Evolutionary conservation across 2,329 filamentous ascomycete genomes (phyloP).

Genomic region (Fusarium tuaranense): DNA sequence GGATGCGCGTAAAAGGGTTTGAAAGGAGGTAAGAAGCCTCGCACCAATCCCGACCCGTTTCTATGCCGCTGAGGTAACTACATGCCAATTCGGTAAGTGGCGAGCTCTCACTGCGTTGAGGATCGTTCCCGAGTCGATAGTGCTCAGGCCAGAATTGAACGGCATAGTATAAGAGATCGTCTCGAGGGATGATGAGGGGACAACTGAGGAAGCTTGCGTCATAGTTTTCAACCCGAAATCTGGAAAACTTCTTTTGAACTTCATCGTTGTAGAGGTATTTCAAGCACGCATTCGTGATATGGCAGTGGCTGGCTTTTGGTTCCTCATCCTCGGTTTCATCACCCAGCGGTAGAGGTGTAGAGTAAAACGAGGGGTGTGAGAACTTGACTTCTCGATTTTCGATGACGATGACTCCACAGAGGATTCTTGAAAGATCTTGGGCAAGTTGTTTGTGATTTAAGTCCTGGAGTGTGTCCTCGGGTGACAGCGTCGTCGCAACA

Average conservation of each 20-base stretch:
- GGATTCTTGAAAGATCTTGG: neutral
- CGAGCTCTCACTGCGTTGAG: neutral
- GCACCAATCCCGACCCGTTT: neutral
- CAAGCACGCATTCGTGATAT: neutral
- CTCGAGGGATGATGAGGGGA: neutral
- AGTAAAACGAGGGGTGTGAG: neutral
- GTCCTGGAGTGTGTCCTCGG: neutral
- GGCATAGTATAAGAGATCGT: neutral
- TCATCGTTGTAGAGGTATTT: neutral
- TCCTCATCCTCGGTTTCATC: neutral
- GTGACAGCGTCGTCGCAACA: neutral
- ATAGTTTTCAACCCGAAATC: neutral
- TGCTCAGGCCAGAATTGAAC: slow-evolving; percentile 3
- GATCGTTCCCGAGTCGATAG: neutral
- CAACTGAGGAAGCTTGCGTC: neutral
- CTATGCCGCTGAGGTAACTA: neutral
- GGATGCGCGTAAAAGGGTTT: neutral
- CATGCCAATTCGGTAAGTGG: neutral
- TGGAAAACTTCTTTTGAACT: neutral
- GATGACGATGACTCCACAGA: neutral
- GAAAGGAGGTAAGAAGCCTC: neutral
- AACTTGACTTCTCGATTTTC: neutral
- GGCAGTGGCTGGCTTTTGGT: neutral
- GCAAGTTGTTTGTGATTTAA: neutral
- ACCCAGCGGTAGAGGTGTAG: neutral